Evolutionary conservation across 2,329 filamentous ascomycete genomes (phyloP).

Genomic region (Ophiostoma himal-ulmi): DNA sequence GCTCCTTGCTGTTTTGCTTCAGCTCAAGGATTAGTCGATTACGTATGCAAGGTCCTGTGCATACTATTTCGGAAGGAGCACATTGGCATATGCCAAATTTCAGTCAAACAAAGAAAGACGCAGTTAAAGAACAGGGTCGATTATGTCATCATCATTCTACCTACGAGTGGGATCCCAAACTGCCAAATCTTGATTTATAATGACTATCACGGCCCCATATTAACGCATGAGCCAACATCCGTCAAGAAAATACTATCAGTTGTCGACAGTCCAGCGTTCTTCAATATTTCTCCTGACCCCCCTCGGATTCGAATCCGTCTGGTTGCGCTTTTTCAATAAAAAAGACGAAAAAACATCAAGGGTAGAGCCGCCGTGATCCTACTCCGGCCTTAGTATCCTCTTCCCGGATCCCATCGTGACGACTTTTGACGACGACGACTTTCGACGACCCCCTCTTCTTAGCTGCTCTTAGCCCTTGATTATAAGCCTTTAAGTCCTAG

Average conservation of each 20-base stretch:
- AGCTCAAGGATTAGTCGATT: too few species aligned
- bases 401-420: background rate
- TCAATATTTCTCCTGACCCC: background rate
- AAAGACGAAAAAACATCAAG: too few species aligned
- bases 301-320: background rate
- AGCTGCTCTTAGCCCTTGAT: background rate
- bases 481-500: background rate
- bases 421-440: background rate
- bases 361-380: background rate
- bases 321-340: background rate
- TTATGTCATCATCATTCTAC: conserved; percentile 6
- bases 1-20: too few species aligned
- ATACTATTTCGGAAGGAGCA: too few species aligned
- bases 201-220: background rate
- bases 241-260: background rate
- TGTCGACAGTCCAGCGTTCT: background rate
- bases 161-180: background rate
- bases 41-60: too few species aligned
- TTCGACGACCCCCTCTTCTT: background rate
- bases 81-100: too few species aligned
- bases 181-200: background rate
- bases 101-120: too few species aligned
- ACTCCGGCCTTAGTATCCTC: background rate
- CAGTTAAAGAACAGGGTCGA: too few species aligned
- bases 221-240: background rate